Conservation (phyloP, 345 rosid genomes). For the Moringa oleifera region DNA sequence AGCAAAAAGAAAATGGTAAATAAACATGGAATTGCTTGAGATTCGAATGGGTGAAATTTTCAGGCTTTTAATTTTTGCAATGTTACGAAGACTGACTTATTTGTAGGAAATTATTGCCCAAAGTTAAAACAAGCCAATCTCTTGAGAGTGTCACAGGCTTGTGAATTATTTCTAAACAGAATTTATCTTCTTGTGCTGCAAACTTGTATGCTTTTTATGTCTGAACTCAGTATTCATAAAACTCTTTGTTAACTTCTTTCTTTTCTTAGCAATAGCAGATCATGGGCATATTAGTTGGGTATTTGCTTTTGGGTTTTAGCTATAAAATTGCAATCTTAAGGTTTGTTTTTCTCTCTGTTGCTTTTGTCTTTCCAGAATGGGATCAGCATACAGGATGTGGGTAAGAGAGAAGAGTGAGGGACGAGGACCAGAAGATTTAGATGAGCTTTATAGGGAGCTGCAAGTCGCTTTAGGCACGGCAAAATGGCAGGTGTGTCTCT, state of each 20-base stretch:
- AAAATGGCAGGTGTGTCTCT: conserved; percentile 72
- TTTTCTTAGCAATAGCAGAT: not conserved
- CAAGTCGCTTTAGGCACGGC: conserved; percentile 87
- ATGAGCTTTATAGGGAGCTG: conserved; percentile 58
- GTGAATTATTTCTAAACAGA: not conserved
- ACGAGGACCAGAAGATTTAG: conserved; percentile 27
- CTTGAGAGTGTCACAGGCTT: not conserved
- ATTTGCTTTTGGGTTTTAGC: no score
- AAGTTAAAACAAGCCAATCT: not conserved
- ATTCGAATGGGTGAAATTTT: not conserved
- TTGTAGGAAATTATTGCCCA: not conserved
- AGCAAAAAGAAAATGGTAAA: not conserved
- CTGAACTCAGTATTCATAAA: no score
- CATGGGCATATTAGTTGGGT: not conserved
- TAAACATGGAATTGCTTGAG: no score
- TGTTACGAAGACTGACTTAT: not conserved
- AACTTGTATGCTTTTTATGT: no score
- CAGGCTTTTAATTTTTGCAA: no score
- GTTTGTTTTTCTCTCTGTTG: not conserved
- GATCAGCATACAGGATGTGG: conserved; percentile 74
- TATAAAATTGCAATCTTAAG: no score
- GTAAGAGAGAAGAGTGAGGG: conserved; percentile 47
- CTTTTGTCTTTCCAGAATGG: conserved; percentile 56
- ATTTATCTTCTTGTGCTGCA: not conserved
- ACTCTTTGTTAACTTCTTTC: not conserved